Conservation (phyloP, 108 stramenopile genomes). For the Conticribra guillardii region DNA sequence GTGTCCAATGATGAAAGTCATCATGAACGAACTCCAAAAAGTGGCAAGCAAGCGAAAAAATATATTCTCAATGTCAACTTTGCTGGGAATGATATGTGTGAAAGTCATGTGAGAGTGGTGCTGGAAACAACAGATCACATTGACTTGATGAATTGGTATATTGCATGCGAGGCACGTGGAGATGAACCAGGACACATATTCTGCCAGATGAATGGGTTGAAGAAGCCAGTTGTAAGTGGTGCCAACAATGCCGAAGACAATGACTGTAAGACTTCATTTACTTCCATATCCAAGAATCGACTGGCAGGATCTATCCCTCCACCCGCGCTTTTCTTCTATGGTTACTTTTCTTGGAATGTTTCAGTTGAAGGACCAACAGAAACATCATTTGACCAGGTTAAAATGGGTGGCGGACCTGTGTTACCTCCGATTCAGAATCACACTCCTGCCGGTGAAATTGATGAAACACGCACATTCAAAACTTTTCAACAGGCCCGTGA, state of each 20-base stretch:
- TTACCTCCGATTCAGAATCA: no score
- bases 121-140: constrained; percentile 34
- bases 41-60: constrained; percentile 6
- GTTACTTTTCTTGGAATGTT: constrained; percentile 43
- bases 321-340: constrained; percentile 47
- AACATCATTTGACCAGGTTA: no score
- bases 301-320: constrained; percentile 14
- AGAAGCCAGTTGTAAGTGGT: no score
- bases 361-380: no score
- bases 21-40: no score
- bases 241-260: background rate
- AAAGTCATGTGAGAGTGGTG: constrained; percentile 74
- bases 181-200: constrained; percentile 3
- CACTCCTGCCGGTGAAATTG: no score
- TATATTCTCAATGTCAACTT: constrained; percentile 86
- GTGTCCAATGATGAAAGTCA: constrained; percentile 2
- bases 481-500: no score
- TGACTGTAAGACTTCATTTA: background rate
- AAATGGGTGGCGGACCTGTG: no score
- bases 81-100: constrained; percentile 83
- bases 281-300: background rate
- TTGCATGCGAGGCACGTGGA: constrained; percentile 11
- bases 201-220: background rate
- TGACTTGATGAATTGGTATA: constrained; percentile 19
- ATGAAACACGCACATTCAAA: no score